Evolutionary conservation across 2,329 filamentous ascomycete species (phyloP), one percentile per base, ranked within the genome.

Genomic region (Aureobasidium sp.): DNA sequence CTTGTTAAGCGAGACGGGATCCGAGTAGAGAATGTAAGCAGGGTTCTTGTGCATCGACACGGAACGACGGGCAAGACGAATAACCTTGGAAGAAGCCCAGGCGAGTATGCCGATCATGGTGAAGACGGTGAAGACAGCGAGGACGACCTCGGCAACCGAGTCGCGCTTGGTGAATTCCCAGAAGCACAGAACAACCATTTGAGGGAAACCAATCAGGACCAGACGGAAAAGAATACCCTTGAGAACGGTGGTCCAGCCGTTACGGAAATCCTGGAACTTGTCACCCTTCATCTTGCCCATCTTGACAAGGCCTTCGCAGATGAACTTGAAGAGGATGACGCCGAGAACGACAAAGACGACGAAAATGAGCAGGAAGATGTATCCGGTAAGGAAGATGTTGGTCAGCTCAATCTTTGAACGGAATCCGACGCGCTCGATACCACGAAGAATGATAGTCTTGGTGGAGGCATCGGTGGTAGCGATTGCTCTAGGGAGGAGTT

Each of bases 1-100:
- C 82, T 97, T 97, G 88, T 98, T 97, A 69, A 98, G 88, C 62
- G 93, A 91, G 69, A 93, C 88, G n/a, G 95, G 94, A 74, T 98
- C 95, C 3, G 95, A 97, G 83, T 97, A 98, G 68, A 98, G 90
- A 72, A 98, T 97, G 80, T 98, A 98, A 33, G 95, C 95, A 31
- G 95, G 94, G 82, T 97, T 98, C 82, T 95, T 95, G 85, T 98
- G 95, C 89, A 97, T 93, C 66, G 87, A 81, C 69, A 97, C 92
- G 38, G 95, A 98, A 72, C 93, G 92, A 75, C 93, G 93, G 40
- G 94, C 95, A 69, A 98, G 92, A 64, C 90, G 88, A 72, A 97
- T 93, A 69, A 98, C 94, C 84, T 97, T 98, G 81, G 88, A 91
- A 0, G 94, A 90, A 54, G 95, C 95, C 93, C 94, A 98, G 27